Base-by-base conservation (phyloP, 768 basidiomycete species). In the Lactarius hengduanensis region DNA sequence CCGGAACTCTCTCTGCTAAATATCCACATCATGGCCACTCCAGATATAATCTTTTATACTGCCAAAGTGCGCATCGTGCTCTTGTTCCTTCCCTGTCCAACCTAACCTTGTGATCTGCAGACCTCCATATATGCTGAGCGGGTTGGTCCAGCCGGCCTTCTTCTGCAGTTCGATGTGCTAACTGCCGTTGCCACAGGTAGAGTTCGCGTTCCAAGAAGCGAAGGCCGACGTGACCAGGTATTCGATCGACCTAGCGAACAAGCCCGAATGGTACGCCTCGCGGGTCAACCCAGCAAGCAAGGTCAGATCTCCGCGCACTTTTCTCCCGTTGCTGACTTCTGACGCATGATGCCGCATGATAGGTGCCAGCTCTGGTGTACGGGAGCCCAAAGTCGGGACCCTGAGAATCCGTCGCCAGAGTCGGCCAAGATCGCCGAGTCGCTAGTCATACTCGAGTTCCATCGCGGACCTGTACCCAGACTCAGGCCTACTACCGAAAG, bases 201-300 rank as follows among this genome's bases (percentile, higher is more conserved):
- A 86, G 63, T 75, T 89, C 20, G 84, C 86, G 1, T 80, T 89
- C 40, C 76, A 79, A 34, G 88, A 88, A 67, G 79, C 81, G 4
- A 79, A 80, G 1, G 78, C 82, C 0, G 71, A 79, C 1, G 84
- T 78, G 71, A 81, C 78, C 40, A 75, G 79, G 30, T 86, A 78
- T 66, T 80, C 85, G 67, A 81, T 89, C 45, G 83, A 89, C 70
- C 74, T 89, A n/a, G 53, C 66, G 66, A 83, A 86, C 75, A 89
- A 89, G 75, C 88, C 88, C 0, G 83, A 80, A 58, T 88, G 87
- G 87, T 89, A 85, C 71, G 82, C 82, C 0, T 79, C 82, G 0
- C 78, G 83, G 62, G 81, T 89, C 47, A 88, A 89, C 73, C 83
- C 83, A 1, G 85, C 81, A 1, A 81, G 82, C 74, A 87, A 88